Conservation (phyloP, 2,329 filamentous ascomycete genomes). For the Pseudogymnoascus pannorum region DNA sequence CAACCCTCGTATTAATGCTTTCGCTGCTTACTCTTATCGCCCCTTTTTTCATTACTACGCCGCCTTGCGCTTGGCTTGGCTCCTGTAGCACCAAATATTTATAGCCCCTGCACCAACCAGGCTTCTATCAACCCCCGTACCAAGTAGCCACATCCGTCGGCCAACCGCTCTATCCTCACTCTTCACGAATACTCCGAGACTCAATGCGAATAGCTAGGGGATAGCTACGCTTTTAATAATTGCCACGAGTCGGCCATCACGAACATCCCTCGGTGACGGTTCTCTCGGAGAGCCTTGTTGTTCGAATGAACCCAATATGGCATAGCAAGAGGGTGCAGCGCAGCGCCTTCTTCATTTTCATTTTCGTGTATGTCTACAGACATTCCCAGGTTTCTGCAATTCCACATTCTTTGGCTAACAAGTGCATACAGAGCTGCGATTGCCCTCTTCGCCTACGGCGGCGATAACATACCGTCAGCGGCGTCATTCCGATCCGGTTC, state of each 20-base stretch:
- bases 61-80: slow-evolving; percentile 3
- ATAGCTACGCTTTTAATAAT: slow-evolving; percentile 2
- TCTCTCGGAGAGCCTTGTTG: not conserved
- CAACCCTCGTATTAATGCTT: not conserved
- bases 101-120: not conserved
- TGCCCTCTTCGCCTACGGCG: not conserved
- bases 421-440: not conserved
- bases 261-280: not conserved
- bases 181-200: not conserved
- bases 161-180: not conserved
- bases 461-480: not conserved
- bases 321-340: slow-evolving; percentile 13
- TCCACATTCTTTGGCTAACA: not conserved
- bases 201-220: slow-evolving; percentile 1
- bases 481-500: not conserved
- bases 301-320: slow-evolving; percentile 10
- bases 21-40: slow-evolving; percentile 2
- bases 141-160: not conserved
- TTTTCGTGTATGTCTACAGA: slow-evolving; percentile 9
- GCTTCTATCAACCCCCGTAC: not conserved
- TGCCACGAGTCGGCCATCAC: not conserved
- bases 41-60: not conserved
- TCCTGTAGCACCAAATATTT: not conserved
- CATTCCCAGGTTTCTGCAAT: not conserved
- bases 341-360: slow-evolving; percentile 6